Base-by-base conservation (phyloP, 1,139 yeast species). In the Yamadazyma membranifaciens region DNA sequence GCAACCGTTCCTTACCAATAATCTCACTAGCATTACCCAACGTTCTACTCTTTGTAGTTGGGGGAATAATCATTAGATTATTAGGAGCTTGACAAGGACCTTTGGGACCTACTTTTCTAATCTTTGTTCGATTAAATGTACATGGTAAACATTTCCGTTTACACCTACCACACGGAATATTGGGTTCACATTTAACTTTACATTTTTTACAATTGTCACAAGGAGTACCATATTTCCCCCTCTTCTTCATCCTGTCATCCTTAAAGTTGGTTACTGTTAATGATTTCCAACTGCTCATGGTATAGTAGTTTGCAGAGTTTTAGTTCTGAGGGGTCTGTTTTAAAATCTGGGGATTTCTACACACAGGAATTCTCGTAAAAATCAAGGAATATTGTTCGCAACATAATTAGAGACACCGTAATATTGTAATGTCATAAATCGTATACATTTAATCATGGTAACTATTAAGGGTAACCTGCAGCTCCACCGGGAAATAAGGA, bases 121-220 rank as follows among this genome's bases (percentile, higher is more conserved):
- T 20, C 5, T 24, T 20, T 12, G n/a, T 6, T 35, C 71, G 44
- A 24, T 55, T 53, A 43, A 57, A 57, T n/a, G 69, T 65, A 44
- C 72, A 67, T 5, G 57, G 52, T 22, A 60, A 40, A 16, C 51
- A 46, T 44, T 61, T 63, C 26, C 50, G 49, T n/a, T 53, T 46
- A 45, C 73, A 67, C 30, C 61, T 51, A 14, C 53, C 40, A 45
- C 73, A 67, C 3, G 60, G 62, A 1, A 54, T 58, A 14, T 56
- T 47, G 20, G 47, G 41, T 43, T 64, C 67, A 45, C 73, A 67
- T 34, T 61, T 61, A 29, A 66, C 62, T 45, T 67, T 66, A 30
- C 72, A 52, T 31, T 61, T 47, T 11, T 68, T 56, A 47, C 73
- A 67, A 2, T 60, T 63, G 42, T 67, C 71, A 41, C 72, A 67